Evolutionary conservation across 805 yeast genomes (phyloP).

Genomic region (Starmerella vaccinii): DNA sequence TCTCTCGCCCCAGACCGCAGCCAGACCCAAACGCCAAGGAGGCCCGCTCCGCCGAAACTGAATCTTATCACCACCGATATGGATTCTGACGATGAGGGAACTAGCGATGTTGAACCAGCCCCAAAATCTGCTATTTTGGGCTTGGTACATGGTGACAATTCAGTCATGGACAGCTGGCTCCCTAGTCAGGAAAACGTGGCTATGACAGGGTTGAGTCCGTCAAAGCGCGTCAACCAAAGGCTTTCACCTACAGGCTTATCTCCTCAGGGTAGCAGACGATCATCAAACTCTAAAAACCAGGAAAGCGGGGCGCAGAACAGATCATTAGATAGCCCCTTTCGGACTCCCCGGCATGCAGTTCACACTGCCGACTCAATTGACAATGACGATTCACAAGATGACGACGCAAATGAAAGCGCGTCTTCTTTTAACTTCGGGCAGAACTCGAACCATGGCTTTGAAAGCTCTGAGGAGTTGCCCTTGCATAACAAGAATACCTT

Average conservation of each 20-base stretch:
- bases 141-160: constrained; percentile 8
- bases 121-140: constrained; percentile 21
- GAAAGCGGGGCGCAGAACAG: neutral
- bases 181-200: neutral
- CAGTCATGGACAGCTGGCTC: constrained; percentile 16
- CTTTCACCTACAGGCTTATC: neutral
- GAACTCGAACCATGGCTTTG: neutral
- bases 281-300: neutral
- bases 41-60: constrained; percentile 13
- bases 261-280: neutral
- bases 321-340: neutral
- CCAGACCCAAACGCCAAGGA: neutral
- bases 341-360: neutral
- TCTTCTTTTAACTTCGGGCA: neutral
- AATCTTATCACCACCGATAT: constrained; percentile 18
- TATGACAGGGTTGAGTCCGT: neutral
- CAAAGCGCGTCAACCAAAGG: neutral
- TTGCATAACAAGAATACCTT: neutral
- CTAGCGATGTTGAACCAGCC: neutral
- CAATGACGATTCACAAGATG: neutral
- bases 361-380: neutral
- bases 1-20: neutral
- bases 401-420: neutral
- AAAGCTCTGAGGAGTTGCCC: neutral
- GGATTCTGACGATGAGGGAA: neutral